A percentile compares a stretch with the other conserved stretches of the same genome.
These are phyloP conservation scores for Ricinus communis DNA, from an alignment of 345 rosid genomes.

Conservation along the genomic window DNA sequence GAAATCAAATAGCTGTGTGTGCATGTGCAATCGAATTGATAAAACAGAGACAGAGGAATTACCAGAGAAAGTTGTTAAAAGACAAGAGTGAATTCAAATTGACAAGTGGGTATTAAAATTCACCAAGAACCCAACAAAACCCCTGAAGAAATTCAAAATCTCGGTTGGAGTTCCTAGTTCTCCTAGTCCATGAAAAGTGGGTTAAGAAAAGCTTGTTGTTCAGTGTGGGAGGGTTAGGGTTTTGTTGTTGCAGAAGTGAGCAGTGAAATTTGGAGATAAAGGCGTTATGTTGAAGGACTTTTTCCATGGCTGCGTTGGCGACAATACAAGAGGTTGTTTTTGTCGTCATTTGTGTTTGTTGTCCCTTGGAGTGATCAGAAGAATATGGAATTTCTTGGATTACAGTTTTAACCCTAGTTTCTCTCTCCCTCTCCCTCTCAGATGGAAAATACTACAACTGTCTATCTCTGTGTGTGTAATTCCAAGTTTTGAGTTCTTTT, in stretches of 20 bases:
- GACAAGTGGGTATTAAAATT: constrained; percentile 33
- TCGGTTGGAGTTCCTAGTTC: constrained; percentile 10
- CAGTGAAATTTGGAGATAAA: constrained; percentile 28
- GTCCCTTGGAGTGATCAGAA: constrained; percentile 45
- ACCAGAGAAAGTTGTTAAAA: constrained; percentile 35
- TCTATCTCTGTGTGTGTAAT: too few relatives aligned
- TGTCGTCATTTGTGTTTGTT: constrained; percentile 56
- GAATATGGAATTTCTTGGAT: constrained; percentile 72
- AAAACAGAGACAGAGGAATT: constrained; percentile 27
- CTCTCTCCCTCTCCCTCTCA: too few relatives aligned
- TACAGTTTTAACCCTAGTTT: too few relatives aligned
- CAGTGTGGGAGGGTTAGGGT: constrained; percentile 27
- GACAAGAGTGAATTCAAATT: constrained; percentile 23
- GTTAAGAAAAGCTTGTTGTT: not conserved
- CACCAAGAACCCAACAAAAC: constrained; percentile 23
- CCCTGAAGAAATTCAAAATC: constrained; percentile 24
- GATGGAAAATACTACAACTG: too few relatives aligned
- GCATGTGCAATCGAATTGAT: constrained; percentile 5
- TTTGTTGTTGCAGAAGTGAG: constrained; percentile 36
- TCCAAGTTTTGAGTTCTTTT: constrained; percentile 4
- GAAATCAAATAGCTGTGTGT: constrained; percentile 8
- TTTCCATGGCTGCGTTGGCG: constrained; percentile 47
- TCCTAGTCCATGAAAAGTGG: constrained; percentile 24
- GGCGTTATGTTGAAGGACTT: constrained; percentile 33
- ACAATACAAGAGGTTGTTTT: constrained; percentile 51